Conservation (phyloP, 1,284 basidiomycete genomes). For the Psilocybe mexicana region DNA sequence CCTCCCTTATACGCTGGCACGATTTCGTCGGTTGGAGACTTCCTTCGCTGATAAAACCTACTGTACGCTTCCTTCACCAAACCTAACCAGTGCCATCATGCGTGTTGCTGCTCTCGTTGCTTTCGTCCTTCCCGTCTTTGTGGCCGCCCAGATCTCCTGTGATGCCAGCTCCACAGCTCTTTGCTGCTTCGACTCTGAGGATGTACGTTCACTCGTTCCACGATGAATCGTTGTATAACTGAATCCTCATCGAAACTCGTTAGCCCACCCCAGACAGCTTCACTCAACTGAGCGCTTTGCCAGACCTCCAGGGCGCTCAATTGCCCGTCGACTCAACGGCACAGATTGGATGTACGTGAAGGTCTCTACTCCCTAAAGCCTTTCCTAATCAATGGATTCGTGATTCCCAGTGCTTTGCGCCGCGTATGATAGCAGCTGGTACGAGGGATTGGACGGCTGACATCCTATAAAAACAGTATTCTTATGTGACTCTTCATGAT, state of each 20-base stretch:
- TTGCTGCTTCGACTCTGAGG: constrained; percentile 3
- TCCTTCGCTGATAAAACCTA: not conserved
- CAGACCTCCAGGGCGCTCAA: not conserved
- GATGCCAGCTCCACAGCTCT: not conserved
- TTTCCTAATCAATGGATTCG: not conserved
- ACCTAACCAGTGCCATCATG: not conserved
- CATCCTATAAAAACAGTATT: no score
- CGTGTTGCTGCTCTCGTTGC: not conserved
- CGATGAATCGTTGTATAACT: not conserved
- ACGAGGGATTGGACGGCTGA: not conserved
- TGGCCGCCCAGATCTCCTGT: not conserved
- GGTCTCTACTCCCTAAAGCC: not conserved
- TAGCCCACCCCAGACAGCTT: constrained; percentile 2
- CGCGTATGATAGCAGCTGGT: not conserved
- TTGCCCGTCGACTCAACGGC: not conserved
- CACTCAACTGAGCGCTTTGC: not conserved
- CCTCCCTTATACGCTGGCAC: not conserved
- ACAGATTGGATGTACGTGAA: not conserved
- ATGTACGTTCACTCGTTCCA: not conserved
- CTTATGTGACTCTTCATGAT: not conserved
- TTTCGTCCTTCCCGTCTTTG: not conserved
- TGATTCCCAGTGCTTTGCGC: not conserved
- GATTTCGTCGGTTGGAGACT: not conserved
- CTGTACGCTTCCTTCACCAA: not conserved
- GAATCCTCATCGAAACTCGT: not conserved